A percentile compares a stretch with the other conserved stretches of the same genome.
Conservation (phyloP, 139 green algal genomes). For the Chlorella sp. region DNA sequence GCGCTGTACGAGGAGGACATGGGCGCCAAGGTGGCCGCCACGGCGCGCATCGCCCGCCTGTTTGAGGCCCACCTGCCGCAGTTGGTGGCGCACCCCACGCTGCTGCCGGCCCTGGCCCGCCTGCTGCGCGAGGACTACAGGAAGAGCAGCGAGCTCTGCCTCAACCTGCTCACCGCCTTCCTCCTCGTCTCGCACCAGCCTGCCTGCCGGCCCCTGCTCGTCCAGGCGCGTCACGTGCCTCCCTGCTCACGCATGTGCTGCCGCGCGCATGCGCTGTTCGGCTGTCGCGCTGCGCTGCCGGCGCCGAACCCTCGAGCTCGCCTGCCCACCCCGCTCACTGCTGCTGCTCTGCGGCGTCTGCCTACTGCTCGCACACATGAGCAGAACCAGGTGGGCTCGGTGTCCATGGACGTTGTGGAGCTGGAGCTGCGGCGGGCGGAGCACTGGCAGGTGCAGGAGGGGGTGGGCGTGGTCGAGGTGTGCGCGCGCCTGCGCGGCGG, state of each 20-base stretch:
- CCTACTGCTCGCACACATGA: background rate
- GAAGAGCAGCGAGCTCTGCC: slow-evolving; percentile 74
- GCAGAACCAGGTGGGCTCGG: slow-evolving; percentile 66
- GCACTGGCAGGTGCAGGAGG: slow-evolving; percentile 52
- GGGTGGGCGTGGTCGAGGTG: slow-evolving; percentile 15
- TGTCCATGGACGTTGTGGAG: slow-evolving; percentile 81
- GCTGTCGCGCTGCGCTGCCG: too few species aligned
- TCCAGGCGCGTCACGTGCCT: slow-evolving; percentile 5
- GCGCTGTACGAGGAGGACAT: slow-evolving; percentile 82
- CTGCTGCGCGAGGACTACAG: slow-evolving; percentile 83
- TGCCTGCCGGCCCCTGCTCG: slow-evolving; percentile 66
- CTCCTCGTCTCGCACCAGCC: slow-evolving; percentile 78
- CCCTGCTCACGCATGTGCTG: background rate
- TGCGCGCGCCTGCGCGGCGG: slow-evolving; percentile 11
- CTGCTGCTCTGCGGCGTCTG: background rate
- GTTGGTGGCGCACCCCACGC: slow-evolving; percentile 69
- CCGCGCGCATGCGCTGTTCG: background rate
- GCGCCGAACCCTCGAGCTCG: too few species aligned
- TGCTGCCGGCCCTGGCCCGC: slow-evolving; percentile 76
- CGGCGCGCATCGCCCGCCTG: slow-evolving; percentile 65
- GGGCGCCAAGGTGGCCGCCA: slow-evolving; percentile 58
- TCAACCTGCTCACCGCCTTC: slow-evolving; percentile 75
- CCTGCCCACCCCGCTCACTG: background rate
- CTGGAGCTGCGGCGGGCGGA: slow-evolving; percentile 77
- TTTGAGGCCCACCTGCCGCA: slow-evolving; percentile 65